Percentiles rank a stretch among this genome's conserved stretches.
These are phyloP conservation scores for Carex myosuroides DNA, from an alignment of 176 grass and related monocot species.

Conservation along the genomic window DNA sequence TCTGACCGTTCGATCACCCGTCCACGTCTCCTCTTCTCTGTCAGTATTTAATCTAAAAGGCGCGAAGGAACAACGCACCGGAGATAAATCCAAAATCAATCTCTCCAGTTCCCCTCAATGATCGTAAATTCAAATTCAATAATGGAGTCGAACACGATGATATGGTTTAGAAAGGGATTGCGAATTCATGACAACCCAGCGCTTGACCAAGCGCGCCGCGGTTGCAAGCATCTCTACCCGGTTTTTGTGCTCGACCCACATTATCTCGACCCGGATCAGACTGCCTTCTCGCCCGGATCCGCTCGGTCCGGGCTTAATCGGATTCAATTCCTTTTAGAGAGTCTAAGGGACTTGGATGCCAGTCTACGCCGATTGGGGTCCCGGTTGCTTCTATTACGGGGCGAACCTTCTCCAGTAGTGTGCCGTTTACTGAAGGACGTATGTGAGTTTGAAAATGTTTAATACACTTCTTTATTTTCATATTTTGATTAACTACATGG, in stretches of 20 bases:
- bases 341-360: conserved; percentile 68
- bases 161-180: conserved; percentile 90
- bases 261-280: conserved; percentile 59
- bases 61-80: not conserved
- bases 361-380: conserved; percentile 56
- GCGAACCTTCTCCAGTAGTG: conserved; percentile 45
- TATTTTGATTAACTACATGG: not conserved
- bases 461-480: not conserved
- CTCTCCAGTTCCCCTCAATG: not conserved
- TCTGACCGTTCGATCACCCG: conserved; percentile 18
- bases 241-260: conserved; percentile 83
- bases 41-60: not conserved
- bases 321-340: conserved; percentile 82
- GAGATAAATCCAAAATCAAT: not conserved
- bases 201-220: conserved; percentile 46
- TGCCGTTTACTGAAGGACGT: conserved; percentile 69
- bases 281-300: conserved; percentile 55
- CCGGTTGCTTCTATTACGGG: conserved; percentile 57
- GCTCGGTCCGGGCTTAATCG: conserved; percentile 46
- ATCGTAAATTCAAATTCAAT: conserved; percentile 10
- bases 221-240: conserved; percentile 48
- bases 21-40: not conserved
- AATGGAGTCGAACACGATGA: conserved; percentile 46
- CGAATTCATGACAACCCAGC: conserved; percentile 92
- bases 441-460: conserved; percentile 5